These are phyloP conservation scores for Parathielavia appendiculata DNA, from an alignment of 495 filamentous ascomycete species.

Conservation along the genomic window DNA sequence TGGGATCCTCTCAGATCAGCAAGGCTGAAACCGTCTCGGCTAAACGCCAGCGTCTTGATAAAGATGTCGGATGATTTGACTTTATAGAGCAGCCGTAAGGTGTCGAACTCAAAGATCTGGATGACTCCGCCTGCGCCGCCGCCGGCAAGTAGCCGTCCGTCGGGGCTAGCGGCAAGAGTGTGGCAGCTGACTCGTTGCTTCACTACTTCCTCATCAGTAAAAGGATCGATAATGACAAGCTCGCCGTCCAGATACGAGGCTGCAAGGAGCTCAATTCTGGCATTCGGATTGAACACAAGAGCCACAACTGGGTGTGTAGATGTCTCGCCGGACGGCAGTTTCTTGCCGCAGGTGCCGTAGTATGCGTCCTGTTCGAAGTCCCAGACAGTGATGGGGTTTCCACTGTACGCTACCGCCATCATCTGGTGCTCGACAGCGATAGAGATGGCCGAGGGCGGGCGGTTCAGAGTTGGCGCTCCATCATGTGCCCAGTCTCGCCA, in stretches of 20 bases:
- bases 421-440: neutral
- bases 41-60: neutral
- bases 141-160: slow-evolving; percentile 25
- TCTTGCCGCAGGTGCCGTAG: slow-evolving; percentile 29
- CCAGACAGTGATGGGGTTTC: slow-evolving; percentile 18
- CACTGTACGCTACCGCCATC: slow-evolving; percentile 1
- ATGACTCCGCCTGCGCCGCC: slow-evolving; percentile 25
- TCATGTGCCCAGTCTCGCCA: neutral
- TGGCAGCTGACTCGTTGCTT: slow-evolving; percentile 20
- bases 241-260: neutral
- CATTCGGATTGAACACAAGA: slow-evolving; percentile 3
- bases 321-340: slow-evolving; percentile 22
- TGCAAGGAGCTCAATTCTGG: slow-evolving; percentile 4
- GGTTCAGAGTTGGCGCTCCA: neutral
- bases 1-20: neutral
- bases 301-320: neutral
- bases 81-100: slow-evolving; percentile 7
- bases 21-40: neutral
- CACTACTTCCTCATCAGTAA: slow-evolving; percentile 13
- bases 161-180: slow-evolving; percentile 24
- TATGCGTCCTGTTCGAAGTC: slow-evolving; percentile 20
- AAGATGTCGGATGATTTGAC: neutral
- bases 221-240: slow-evolving; percentile 11
- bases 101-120: slow-evolving; percentile 29
- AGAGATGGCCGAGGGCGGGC: neutral